Conservation (phyloP, 371 early-diverging fungal genomes). For the Syncephalastrum monosporum region DNA sequence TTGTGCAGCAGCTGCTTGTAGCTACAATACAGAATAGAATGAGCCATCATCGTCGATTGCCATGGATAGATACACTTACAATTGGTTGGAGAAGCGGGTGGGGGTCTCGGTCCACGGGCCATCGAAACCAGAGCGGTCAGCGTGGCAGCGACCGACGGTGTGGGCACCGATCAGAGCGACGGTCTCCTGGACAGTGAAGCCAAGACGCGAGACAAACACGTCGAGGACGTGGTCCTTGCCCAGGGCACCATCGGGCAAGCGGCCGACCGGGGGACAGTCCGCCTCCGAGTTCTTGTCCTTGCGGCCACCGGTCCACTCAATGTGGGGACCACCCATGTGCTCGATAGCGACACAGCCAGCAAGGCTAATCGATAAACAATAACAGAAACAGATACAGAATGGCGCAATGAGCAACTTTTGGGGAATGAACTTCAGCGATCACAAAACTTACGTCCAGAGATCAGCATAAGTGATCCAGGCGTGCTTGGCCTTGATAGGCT, state of each 20-base stretch:
- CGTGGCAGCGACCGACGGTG: constrained; percentile 87
- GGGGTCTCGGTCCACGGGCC: constrained; percentile 90
- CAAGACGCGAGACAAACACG: constrained; percentile 78
- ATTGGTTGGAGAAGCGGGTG: constrained; percentile 83
- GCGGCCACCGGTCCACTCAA: constrained; percentile 82
- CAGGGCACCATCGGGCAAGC: constrained; percentile 82
- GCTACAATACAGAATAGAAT: constrained; percentile 21
- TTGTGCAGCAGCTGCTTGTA: constrained; percentile 67
- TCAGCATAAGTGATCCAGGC: constrained; percentile 76
- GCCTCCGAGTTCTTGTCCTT: constrained; percentile 54
- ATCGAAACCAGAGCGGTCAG: constrained; percentile 78
- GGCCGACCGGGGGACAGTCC: constrained; percentile 76
- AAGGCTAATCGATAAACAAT: constrained; percentile 36
- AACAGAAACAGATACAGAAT: constrained; percentile 22
- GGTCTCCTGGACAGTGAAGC: constrained; percentile 75
- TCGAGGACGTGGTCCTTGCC: constrained; percentile 71
- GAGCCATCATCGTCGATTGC: not conserved
- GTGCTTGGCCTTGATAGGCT: constrained; percentile 75
- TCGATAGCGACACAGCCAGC: constrained; percentile 85
- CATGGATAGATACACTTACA: constrained; percentile 31
- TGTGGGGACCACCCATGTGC: constrained; percentile 79
- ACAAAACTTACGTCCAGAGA: constrained; percentile 76
- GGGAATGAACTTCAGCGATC: too few species aligned
- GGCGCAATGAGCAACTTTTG: constrained; percentile 7
- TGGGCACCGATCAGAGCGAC: constrained; percentile 88